Percentiles rank a stretch among this genome's conserved stretches.
These are phyloP conservation scores for Suillus variegatus DNA, from an alignment of 768 basidiomycete species.

Conservation along the genomic window DNA sequence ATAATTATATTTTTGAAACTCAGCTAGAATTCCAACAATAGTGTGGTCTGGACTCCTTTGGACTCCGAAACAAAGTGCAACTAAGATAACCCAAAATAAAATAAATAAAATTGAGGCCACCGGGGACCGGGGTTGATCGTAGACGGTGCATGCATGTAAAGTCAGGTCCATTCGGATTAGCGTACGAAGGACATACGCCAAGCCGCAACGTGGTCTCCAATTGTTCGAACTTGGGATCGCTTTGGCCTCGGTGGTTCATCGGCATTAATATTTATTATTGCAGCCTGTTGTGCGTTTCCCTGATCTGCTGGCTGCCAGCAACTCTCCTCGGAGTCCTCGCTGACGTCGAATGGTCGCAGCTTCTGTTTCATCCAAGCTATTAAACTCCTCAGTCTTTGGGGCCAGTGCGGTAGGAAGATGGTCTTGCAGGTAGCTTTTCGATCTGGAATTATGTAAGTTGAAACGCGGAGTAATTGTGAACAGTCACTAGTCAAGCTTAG, in stretches of 20 bases:
- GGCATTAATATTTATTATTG: neutral
- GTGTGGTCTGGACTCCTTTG: neutral
- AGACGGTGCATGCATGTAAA: neutral
- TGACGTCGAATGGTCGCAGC: neutral
- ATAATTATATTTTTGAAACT: too few species aligned
- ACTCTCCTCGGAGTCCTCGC: slow-evolving; percentile 1
- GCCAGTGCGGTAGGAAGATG: neutral
- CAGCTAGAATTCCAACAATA: too few species aligned
- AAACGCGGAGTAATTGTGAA: neutral
- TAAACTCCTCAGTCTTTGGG: neutral
- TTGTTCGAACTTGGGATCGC: neutral
- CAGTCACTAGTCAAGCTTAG: neutral
- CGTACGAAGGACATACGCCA: neutral
- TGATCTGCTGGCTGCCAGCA: neutral
- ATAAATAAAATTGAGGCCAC: neutral
- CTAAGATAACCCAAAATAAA: neutral
- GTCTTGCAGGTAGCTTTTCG: neutral
- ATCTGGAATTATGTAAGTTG: neutral
- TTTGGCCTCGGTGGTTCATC: neutral
- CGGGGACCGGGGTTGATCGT: too few species aligned
- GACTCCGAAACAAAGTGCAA: neutral
- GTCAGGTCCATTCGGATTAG: neutral
- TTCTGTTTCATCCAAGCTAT: neutral
- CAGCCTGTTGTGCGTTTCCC: neutral
- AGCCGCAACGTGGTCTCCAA: neutral